Conservation (phyloP, 306 rosid species). For the Myrica gale region DNA sequence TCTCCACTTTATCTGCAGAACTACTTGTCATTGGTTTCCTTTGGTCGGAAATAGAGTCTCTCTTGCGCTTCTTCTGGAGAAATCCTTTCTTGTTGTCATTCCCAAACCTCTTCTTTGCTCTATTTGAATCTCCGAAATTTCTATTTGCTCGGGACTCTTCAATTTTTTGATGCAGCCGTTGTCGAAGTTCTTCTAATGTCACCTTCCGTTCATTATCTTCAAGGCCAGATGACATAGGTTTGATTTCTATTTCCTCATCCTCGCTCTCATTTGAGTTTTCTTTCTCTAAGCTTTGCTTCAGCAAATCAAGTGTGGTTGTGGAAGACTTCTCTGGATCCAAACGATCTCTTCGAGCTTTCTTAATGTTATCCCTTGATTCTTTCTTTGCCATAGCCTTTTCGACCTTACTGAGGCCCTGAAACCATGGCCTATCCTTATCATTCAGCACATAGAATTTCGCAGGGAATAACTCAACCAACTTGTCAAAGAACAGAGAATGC, state of each 20-base stretch:
- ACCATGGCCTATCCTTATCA: constrained; percentile 70
- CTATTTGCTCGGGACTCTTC: constrained; percentile 39
- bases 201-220: constrained; percentile 33
- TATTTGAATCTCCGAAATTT: constrained; percentile 35
- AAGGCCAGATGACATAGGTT: constrained; percentile 32
- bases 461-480: constrained; percentile 74
- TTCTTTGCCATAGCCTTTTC: constrained; percentile 60
- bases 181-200: constrained; percentile 51
- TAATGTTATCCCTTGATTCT: constrained; percentile 67
- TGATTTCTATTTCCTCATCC: constrained; percentile 30
- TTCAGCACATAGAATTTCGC: constrained; percentile 68
- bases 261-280: constrained; percentile 27
- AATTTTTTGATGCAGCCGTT: constrained; percentile 38
- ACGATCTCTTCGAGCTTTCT: constrained; percentile 61
- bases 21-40: constrained; percentile 23
- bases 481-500: constrained; percentile 67
- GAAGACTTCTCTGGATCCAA: constrained; percentile 67
- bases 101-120: constrained; percentile 41
- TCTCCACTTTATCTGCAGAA: constrained; percentile 35
- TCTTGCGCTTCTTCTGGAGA: constrained; percentile 43
- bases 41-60: constrained; percentile 40
- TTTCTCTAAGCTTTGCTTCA: constrained; percentile 43
- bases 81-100: constrained; percentile 28
- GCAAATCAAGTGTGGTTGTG: constrained; percentile 59
- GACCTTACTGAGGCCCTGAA: constrained; percentile 75